Evolutionary conservation across 2,329 filamentous ascomycete species (phyloP).

Genomic region (Teratosphaeria viscida): DNA sequence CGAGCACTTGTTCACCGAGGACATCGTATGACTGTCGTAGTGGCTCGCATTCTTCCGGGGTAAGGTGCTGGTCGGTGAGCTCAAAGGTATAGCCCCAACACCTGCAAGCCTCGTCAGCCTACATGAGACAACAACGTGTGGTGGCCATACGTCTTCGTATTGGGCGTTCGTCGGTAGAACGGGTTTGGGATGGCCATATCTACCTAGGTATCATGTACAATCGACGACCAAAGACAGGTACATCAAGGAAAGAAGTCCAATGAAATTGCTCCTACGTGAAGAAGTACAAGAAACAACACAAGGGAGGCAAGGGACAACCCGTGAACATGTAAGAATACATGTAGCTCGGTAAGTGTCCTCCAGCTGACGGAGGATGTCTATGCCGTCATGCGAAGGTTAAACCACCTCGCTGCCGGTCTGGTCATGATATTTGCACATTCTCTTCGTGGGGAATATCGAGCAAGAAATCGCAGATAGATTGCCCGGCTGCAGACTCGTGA

Average conservation of each 20-base stretch:
- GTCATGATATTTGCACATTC: background rate
- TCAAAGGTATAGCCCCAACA: conserved; percentile 60
- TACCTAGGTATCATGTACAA: background rate
- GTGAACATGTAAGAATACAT: background rate
- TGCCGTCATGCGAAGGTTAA: background rate
- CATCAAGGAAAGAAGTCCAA: background rate
- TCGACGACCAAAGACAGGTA: background rate
- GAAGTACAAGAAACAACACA: background rate
- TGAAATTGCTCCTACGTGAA: background rate
- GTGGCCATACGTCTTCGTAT: conserved; percentile 29
- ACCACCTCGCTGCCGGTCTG: background rate
- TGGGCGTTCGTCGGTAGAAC: conserved; percentile 32
- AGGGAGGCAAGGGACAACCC: background rate
- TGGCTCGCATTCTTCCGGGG: conserved; percentile 47
- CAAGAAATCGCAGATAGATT: background rate
- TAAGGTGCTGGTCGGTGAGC: conserved; percentile 56
- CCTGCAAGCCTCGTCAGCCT: conserved; percentile 20
- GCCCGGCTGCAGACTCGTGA: too few relatives aligned
- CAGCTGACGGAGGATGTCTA: background rate
- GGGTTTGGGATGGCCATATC: conserved; percentile 35
- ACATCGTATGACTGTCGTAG: conserved; percentile 59
- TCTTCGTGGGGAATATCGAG: background rate
- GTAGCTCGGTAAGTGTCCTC: background rate
- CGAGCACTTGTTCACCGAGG: conserved; percentile 55
- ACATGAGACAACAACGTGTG: too few relatives aligned